Base-by-base conservation (phyloP, 768 basidiomycete species). In the Russula earlei region DNA sequence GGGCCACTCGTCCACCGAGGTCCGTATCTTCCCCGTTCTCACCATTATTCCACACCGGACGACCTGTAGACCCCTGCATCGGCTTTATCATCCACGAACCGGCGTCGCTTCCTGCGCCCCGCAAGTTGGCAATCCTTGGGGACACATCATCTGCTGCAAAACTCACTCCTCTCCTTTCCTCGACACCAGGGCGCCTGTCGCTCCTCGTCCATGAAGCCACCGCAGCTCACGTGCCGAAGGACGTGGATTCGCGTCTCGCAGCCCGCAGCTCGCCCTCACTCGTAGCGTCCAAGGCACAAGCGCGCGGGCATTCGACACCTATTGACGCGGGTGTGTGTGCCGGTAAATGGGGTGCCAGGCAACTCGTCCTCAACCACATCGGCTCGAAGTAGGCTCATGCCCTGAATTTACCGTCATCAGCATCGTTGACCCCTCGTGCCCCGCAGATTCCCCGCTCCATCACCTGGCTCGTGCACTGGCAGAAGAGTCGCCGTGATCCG, bases 151-250 rank as follows among this genome's bases (percentile, higher is more conserved):
- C 91, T 63, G 76, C 83, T 0, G 75, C 77, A 25, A 64, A 72
- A 1, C 77, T 87, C 48, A 68, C 77, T n/a, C 80, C 80, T 10
- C 75, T 88, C 22, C 52, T 70, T 9, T 41, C 54, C 43, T 43
- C 61, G 27, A 22, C 45, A 12, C 60, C 52, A 5, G 55, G 48
- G 0, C 59, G 62, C 5, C 58, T 71, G 0, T 79, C 83, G 27
- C 73, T 92, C n/a, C 75, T 92, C 19, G 74, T 92, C n/a, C 91
- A 93, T 67, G 91, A 93, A 69, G 81, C 84, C 1, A 91, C 87
- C 2, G 89, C 92, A 64, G 82, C 84, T 0, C 77, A 76, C 60
- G 79, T 93, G 36, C 82, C 85, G 0, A 65, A 56, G 2, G 63
- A 72, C 46, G 75, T 85, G 52, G 82, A 83, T 66, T 69, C 72